Base-by-base conservation (phyloP, 805 yeast genomes). In the Myxozyma vanderwaltii region DNA sequence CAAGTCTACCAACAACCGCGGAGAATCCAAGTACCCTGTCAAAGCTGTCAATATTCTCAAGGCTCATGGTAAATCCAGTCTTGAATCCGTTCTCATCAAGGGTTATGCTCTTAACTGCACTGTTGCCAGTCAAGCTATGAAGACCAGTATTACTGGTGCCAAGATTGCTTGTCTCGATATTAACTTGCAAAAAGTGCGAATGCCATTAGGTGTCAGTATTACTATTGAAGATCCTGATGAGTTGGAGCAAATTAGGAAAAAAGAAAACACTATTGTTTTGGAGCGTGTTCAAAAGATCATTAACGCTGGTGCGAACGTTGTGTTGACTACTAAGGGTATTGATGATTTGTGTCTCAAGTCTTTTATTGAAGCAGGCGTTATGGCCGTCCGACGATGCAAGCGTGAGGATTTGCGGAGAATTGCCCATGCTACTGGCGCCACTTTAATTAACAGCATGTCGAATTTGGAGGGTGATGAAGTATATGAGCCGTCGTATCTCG, bases 121-220 rank as follows among this genome's bases (percentile, higher is more conserved):
- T 0, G 89, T 94, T 59, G 99, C 97, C 1, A 88, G 96, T 13
- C 97, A 92, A 76, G 97, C 97, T 17, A 95, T 94, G 98, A 80
- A 84, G 63, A 89, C 87, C 69, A 78, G 81, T 52, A 77, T 91
- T 48, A 74, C 61, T 64, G 74, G 81, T 65, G 95, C 96, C 49
- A 86, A 85, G 68, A 88, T 91, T 67, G 97, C 97, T 2, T 84
- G 90, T 66, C 79, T 91, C 70, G 97, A 91, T 76, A 82, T 94
- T 74, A 92, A 95, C 75, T 79, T 94, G 71, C 99, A 95, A 74
- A 92, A 91, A 74, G 94, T 96, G 1, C 84, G 91, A 72, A 90
- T 94, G 97, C 97, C 97, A 43, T 85, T 94, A 85, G 99, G 99
- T 56, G 98, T 94, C 54, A 96, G 91, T 74, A 89, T 94, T 74